Evolutionary conservation across 306 rosid genomes (phyloP), one percentile per base, ranked within the genome.

Genomic region (Arachis hypogaea): DNA sequence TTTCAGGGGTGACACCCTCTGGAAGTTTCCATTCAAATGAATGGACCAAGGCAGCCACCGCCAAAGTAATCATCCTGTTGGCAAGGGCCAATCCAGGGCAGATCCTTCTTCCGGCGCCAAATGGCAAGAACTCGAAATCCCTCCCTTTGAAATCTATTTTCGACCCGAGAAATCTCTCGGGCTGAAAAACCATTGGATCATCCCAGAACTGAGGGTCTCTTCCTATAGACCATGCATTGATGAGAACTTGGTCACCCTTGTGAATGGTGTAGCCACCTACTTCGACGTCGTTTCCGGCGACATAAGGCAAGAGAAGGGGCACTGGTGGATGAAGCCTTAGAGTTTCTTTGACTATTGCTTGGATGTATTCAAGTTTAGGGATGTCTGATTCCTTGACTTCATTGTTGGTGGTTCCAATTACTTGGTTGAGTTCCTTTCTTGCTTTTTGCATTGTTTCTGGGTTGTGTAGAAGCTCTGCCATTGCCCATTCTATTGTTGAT

Each of bases 51-150:
- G 83, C 69, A 51, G 83, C 92, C 69, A 87, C 2, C 78, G 78
- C 81, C 29, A 87, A 78, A 82, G 42, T 68, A 4, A 89, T 80
- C 90, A 87, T 87, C 11, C 87, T 76, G 42, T 80, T 71, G 9
- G 87, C 96, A 2, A 89, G 73, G 1, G 90, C 72, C 69, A 85
- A 54, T 0, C 96, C 96, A 0, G 90, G 92, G 74, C 96, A 89
- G 42, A 85, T 87, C 47, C 96, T 85, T 62, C 92, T 69, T 0
- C 96, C 92, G 16, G 67, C 83, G 0, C 96, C 96, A 12, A 89
- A 89, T 1, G 96, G 92, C 5, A 89, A 54, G 11, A 72, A 78
- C 85, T 76, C 81, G 6, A 87, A 89, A 68, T 89, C 78, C 28
- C 85, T 68, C 0, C 92, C 92, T 59, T 82, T 82, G 45, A 68